These are phyloP conservation scores for Boletus semigastroideus DNA, from an alignment of 1,284 basidiomycete species.

Conservation along the genomic window DNA sequence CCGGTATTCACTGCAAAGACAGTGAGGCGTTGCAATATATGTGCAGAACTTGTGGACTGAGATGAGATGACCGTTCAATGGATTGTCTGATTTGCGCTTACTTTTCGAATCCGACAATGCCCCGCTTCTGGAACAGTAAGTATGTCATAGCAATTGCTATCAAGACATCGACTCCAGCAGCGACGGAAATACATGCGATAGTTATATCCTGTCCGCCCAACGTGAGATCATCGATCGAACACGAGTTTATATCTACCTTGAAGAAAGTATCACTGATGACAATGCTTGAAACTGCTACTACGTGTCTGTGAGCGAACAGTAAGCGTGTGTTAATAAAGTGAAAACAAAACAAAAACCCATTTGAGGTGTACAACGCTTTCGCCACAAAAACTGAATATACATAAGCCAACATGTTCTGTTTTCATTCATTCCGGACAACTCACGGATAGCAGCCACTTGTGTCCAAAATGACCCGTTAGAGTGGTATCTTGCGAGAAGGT, in stretches of 20 bases:
- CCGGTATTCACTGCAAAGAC: constrained; percentile 14
- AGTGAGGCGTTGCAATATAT: constrained; percentile 10
- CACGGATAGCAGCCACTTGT: not conserved
- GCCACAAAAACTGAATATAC: constrained; percentile 1
- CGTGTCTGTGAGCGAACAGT: no score
- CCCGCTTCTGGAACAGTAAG: constrained; percentile 5
- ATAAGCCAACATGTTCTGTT: not conserved
- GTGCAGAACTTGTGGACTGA: not conserved
- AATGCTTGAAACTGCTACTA: no score
- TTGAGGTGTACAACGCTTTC: no score
- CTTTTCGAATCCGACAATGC: not conserved
- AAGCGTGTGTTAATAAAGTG: no score
- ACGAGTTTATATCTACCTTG: no score
- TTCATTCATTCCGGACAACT: not conserved
- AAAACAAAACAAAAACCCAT: no score
- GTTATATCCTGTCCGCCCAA: not conserved
- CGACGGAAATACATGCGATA: not conserved
- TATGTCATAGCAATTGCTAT: constrained; percentile 5
- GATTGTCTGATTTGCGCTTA: not conserved
- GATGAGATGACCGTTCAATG: not conserved
- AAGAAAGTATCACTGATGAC: no score
- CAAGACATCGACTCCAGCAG: constrained; percentile 7
- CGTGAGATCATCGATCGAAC: no score
- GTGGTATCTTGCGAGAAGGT: no score
- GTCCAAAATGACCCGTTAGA: not conserved